Percentiles rank a stretch among this genome's conserved stretches.
Conservation (phyloP, 495 filamentous ascomycete genomes). For the Podospora pseudocomata region DNA sequence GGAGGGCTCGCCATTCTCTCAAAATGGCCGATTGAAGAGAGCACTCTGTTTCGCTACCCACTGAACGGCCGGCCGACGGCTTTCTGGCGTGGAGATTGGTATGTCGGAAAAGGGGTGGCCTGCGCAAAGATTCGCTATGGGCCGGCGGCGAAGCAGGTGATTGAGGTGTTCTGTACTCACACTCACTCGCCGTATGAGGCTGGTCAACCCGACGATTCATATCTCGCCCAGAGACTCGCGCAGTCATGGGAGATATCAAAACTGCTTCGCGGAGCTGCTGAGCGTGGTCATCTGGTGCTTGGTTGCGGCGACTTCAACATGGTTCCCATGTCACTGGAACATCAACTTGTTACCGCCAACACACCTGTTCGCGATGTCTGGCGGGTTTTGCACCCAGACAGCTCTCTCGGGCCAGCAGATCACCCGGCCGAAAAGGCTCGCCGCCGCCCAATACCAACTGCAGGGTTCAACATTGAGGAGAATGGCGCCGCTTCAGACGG, state of each 20-base stretch:
- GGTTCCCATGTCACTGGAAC: constrained; percentile 81
- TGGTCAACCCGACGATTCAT: constrained; percentile 69
- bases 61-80: constrained; percentile 90
- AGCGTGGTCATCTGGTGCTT: constrained; percentile 79
- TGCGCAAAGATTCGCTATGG: constrained; percentile 77
- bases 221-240: constrained; percentile 82
- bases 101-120: constrained; percentile 90
- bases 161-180: constrained; percentile 89
- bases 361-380: constrained; percentile 79
- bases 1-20: constrained; percentile 90
- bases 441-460: constrained; percentile 57
- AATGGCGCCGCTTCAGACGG: constrained; percentile 89
- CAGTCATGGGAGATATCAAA: constrained; percentile 98
- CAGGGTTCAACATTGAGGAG: constrained; percentile 67
- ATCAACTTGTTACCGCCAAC: constrained; percentile 74
- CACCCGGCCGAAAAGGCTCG: constrained; percentile 60
- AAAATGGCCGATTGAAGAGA: constrained; percentile 93
- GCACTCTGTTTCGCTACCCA: constrained; percentile 79
- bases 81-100: constrained; percentile 93
- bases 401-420: constrained; percentile 65
- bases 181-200: constrained; percentile 87
- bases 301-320: constrained; percentile 95
- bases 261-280: constrained; percentile 77
- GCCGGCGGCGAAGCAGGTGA: constrained; percentile 58
- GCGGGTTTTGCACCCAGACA: constrained; percentile 74